Conservation (phyloP, 768 basidiomycete genomes). For the Suillus decipiens region DNA sequence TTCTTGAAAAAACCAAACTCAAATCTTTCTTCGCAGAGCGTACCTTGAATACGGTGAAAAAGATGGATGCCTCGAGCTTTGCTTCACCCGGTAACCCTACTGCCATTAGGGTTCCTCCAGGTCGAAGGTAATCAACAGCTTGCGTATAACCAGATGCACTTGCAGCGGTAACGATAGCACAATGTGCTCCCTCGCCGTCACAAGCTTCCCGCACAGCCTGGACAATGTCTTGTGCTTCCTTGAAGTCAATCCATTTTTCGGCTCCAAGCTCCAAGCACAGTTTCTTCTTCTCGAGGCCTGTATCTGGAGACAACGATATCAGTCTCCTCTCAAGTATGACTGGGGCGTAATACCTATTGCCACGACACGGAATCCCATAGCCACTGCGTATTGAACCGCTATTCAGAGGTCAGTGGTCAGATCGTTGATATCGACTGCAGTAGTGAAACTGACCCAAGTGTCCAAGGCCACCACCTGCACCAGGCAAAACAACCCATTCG, state of each 20-base stretch:
- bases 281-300: slow-evolving; percentile 70
- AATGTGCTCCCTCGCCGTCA: slow-evolving; percentile 73
- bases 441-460: slow-evolving; percentile 56
- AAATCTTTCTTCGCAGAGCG: slow-evolving; percentile 28
- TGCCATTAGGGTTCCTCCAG: slow-evolving; percentile 72
- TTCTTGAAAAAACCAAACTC: slow-evolving; percentile 7
- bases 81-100: slow-evolving; percentile 74
- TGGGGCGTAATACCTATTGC: slow-evolving; percentile 52
- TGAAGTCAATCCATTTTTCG: slow-evolving; percentile 81
- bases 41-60: slow-evolving; percentile 70
- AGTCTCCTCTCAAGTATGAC: slow-evolving; percentile 1
- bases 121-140: slow-evolving; percentile 75
- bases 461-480: slow-evolving; percentile 82
- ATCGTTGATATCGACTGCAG: no score
- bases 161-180: slow-evolving; percentile 62
- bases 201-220: slow-evolving; percentile 62
- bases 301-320: slow-evolving; percentile 44
- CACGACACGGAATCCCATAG: slow-evolving; percentile 77
- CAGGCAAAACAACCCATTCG: slow-evolving; percentile 76
- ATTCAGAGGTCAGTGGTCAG: slow-evolving; percentile 1
- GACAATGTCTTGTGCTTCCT: slow-evolving; percentile 62
- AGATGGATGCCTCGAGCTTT: slow-evolving; percentile 60
- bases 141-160: slow-evolving; percentile 44
- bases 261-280: slow-evolving; percentile 65
- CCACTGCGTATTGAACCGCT: slow-evolving; percentile 80